Percentiles rank a stretch among this genome's conserved stretches.
Evolutionary conservation across 352 stramenopile genomes (phyloP).

Genomic region (Globisporangium irregulare): DNA sequence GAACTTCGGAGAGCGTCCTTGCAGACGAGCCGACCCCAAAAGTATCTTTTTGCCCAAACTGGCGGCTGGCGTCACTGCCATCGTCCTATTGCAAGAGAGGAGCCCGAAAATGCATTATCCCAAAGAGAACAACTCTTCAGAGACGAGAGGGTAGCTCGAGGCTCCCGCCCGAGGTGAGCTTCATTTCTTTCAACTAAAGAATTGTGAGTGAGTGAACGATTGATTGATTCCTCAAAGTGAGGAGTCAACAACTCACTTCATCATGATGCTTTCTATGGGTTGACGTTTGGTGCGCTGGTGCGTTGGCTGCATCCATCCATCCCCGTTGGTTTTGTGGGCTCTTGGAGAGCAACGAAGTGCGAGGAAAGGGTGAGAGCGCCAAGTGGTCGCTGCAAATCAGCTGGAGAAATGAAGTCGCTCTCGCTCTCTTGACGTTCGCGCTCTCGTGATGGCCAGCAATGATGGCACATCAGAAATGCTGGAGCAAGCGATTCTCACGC

Average conservation of each 20-base stretch:
- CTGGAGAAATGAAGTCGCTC: not conserved
- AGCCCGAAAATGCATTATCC: not conserved
- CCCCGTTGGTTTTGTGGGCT: too few relatives aligned
- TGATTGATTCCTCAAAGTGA: too few relatives aligned
- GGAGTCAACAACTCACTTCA: too few relatives aligned
- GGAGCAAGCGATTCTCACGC: not conserved
- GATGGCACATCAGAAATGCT: conserved; percentile 5
- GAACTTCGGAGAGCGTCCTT: not conserved
- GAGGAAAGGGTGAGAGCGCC: not conserved
- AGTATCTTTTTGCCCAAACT: not conserved
- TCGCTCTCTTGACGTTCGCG: not conserved
- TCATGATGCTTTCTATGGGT: not conserved
- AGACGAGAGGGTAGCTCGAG: not conserved
- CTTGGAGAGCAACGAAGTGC: not conserved
- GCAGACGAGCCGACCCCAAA: not conserved
- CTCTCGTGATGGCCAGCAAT: too few relatives aligned
- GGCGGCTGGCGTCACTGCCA: not conserved
- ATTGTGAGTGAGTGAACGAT: too few relatives aligned
- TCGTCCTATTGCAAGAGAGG: not conserved
- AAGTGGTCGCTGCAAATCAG: not conserved
- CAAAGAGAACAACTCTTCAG: not conserved
- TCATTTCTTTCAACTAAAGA: too few relatives aligned
- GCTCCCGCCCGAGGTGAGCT: too few relatives aligned
- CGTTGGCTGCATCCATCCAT: too few relatives aligned
- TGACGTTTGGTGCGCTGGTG: not conserved